phyloP scores from a whole-genome alignment of 164 flowering plant genomes.

The Berberis vulgaris region DNA sequence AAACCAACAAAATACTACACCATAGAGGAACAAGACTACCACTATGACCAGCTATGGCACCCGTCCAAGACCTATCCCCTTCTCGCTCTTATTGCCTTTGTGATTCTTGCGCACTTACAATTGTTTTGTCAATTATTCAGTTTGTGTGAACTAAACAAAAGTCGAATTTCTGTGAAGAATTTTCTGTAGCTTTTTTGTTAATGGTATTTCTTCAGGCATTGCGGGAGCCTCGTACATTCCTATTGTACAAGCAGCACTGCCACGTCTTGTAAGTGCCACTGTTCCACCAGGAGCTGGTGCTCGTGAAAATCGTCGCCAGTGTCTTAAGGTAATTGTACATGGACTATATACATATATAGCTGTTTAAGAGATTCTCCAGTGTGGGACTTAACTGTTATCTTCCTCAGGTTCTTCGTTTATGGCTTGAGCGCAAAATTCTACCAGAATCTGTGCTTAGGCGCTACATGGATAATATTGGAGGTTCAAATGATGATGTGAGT shows the following conservation, averaged over 20 bases:
- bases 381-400: neutral
- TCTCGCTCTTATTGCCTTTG: too few relatives aligned
- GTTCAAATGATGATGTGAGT: conserved; percentile 50
- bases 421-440: conserved; percentile 94
- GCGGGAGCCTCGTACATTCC: conserved; percentile 95
- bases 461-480: conserved; percentile 80
- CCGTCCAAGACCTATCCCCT: too few relatives aligned
- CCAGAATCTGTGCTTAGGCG: conserved; percentile 77
- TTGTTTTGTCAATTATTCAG: neutral
- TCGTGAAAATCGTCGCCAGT: conserved; percentile 95
- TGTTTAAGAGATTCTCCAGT: neutral
- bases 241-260: conserved; percentile 82
- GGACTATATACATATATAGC: neutral
- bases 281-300: conserved; percentile 87
- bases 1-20: too few relatives aligned
- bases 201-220: conserved; percentile 44
- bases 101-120: neutral
- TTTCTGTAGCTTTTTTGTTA: neutral
- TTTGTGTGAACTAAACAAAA: neutral
- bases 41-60: too few relatives aligned
- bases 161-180: neutral
- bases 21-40: too few relatives aligned
- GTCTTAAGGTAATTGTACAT: conserved; percentile 56
- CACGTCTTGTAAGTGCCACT: conserved; percentile 91
- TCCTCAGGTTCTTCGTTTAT: conserved; percentile 73